These are phyloP conservation scores for Lanmaoa pseudosensibilis DNA, from an alignment of 768 basidiomycete genomes.

Conservation along the genomic window DNA sequence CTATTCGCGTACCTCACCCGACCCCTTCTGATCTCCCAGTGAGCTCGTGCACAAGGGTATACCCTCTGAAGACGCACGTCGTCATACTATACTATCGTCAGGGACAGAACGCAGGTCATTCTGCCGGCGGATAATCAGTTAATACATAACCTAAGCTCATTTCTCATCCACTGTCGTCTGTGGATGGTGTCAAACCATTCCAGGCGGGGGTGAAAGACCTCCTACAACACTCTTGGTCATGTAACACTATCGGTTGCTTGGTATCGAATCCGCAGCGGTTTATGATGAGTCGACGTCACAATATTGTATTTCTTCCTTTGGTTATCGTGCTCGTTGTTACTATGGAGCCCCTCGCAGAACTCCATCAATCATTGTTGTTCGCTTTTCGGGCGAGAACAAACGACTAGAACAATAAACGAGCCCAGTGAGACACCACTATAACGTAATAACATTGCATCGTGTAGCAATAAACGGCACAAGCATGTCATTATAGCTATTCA, in stretches of 20 bases:
- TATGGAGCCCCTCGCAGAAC: slow-evolving; percentile 1
- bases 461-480: background rate
- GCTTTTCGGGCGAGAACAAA: background rate
- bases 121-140: slow-evolving; percentile 30
- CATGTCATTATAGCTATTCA: slow-evolving; percentile 13
- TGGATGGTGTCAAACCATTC: slow-evolving; percentile 6
- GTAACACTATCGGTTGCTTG: slow-evolving; percentile 27
- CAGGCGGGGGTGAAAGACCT: slow-evolving; percentile 15
- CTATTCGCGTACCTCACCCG: background rate
- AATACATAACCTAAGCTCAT: slow-evolving; percentile 34
- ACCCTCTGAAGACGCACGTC: slow-evolving; percentile 22
- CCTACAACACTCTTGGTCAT: slow-evolving; percentile 27
- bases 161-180: slow-evolving; percentile 19
- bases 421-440: background rate
- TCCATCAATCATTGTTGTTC: slow-evolving; percentile 7
- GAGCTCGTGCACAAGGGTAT: slow-evolving; percentile 22
- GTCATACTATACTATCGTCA: slow-evolving; percentile 31
- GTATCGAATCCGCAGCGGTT: slow-evolving; percentile 11
- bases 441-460: slow-evolving; percentile 9
- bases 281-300: slow-evolving; percentile 9
- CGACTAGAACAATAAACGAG: slow-evolving; percentile 13
- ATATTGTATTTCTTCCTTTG: slow-evolving; percentile 15
- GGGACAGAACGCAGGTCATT: slow-evolving; percentile 29
- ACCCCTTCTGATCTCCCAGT: slow-evolving; percentile 17
- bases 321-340: slow-evolving; percentile 17